Percentiles rank a stretch among this genome's conserved stretches.
phyloP scores from a whole-genome alignment of 2,329 filamentous ascomycete species.

The Westerdykella sp. region DNA sequence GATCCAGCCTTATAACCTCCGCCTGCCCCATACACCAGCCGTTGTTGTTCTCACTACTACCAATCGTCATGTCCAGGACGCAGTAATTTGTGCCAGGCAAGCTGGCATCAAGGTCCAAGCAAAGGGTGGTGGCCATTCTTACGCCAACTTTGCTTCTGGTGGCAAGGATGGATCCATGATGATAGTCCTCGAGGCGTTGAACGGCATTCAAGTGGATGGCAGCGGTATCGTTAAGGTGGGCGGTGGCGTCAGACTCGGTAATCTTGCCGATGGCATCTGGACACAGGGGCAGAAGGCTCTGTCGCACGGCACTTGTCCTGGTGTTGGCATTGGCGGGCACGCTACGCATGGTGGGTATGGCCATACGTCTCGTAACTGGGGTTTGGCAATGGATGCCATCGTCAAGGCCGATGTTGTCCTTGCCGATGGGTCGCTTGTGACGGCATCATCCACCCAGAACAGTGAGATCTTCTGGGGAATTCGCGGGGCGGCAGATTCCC shows the following conservation, averaged over 20 bases:
- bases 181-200: conserved; percentile 44
- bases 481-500: conserved; percentile 38
- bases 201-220: conserved; percentile 39
- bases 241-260: conserved; percentile 46
- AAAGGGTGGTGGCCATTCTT: conserved; percentile 60
- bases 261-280: conserved; percentile 31
- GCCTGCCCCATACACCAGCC: conserved; percentile 41
- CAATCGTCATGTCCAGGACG: conserved; percentile 50
- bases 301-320: conserved; percentile 50
- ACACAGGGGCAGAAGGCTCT: conserved; percentile 38
- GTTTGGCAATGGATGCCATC: conserved; percentile 33
- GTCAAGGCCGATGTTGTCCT: conserved; percentile 35
- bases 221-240: conserved; percentile 41
- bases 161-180: conserved; percentile 46
- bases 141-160: conserved; percentile 47
- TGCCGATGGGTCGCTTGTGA: conserved; percentile 35
- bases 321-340: conserved; percentile 35
- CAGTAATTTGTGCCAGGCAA: conserved; percentile 52
- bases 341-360: conserved; percentile 34
- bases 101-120: conserved; percentile 53
- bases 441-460: conserved; percentile 27
- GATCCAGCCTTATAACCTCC: conserved; percentile 34
- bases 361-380: conserved; percentile 32
- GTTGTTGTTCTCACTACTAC: conserved; percentile 53
- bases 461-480: conserved; percentile 40